Conservation (phyloP, 1,139 yeast genomes). For the Pneumocystis carinii region DNA sequence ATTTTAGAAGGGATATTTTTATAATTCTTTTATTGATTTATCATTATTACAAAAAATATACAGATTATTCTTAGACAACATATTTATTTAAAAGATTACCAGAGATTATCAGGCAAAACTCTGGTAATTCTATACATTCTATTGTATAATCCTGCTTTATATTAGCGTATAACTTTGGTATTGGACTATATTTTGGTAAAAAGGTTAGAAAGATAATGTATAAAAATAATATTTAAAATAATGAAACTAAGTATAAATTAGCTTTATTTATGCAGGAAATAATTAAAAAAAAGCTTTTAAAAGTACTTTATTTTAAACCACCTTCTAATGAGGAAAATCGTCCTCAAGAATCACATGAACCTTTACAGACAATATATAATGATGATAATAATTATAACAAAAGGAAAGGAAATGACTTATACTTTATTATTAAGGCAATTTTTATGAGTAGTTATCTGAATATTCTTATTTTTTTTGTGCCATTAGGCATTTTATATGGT, state of each 20-base stretch:
- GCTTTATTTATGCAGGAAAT: background rate
- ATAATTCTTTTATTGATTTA: no score
- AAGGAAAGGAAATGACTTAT: background rate
- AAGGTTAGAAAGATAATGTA: background rate
- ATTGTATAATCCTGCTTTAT: no score
- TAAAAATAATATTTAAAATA: background rate
- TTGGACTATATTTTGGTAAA: no score
- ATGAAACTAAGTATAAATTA: background rate
- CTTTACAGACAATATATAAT: background rate
- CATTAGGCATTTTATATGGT: constrained; percentile 71
- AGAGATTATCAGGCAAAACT: no score
- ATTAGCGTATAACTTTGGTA: no score
- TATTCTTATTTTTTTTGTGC: constrained; percentile 63
- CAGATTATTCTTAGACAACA: no score
- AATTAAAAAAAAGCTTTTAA: background rate
- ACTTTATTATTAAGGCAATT: constrained; percentile 19
- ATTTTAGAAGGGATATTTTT: no score
- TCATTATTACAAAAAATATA: no score
- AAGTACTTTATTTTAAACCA: background rate
- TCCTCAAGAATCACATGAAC: background rate
- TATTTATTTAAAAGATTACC: no score
- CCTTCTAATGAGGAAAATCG: background rate
- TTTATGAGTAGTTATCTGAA: constrained; percentile 62
- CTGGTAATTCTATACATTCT: no score
- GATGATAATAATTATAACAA: background rate